These are phyloP conservation scores for Boletellus deceptivus DNA, from an alignment of 1,284 basidiomycete genomes.

Conservation along the genomic window DNA sequence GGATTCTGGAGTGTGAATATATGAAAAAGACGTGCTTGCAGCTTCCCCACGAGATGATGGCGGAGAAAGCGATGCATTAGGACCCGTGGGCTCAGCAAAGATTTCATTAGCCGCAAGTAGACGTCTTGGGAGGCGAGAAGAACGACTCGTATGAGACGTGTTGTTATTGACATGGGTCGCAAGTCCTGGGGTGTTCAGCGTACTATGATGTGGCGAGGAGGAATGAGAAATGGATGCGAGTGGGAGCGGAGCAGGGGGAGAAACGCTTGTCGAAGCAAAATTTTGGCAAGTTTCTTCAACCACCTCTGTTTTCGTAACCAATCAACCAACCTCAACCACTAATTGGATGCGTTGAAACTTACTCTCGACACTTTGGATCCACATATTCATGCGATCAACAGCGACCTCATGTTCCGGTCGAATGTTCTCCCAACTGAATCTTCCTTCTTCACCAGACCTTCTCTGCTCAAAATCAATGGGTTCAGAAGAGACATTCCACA, in stretches of 20 bases:
- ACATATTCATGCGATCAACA: conserved; percentile 67
- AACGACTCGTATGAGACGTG: conserved; percentile 35
- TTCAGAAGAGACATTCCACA: conserved; percentile 34
- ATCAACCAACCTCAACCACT: conserved; percentile 3
- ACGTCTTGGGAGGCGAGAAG: conserved; percentile 55
- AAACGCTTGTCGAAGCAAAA: conserved; percentile 51
- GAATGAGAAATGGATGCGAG: conserved; percentile 49
- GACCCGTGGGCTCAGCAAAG: conserved; percentile 48
- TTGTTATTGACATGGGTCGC: conserved; percentile 1
- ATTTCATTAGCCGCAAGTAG: conserved; percentile 69
- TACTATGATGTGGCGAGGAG: conserved; percentile 38
- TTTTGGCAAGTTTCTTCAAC: conserved; percentile 72
- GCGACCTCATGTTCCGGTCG: conserved; percentile 40
- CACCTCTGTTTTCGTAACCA: conserved; percentile 49
- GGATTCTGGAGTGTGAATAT: conserved; percentile 18
- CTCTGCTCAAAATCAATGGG: conserved; percentile 34
- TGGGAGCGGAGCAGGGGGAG: conserved; percentile 58
- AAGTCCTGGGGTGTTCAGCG: conserved; percentile 1
- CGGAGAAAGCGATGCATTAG: conserved; percentile 33
- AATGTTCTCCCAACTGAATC: conserved; percentile 36
- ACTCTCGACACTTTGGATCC: conserved; percentile 81
- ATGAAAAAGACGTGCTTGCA: conserved; percentile 20
- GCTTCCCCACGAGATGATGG: conserved; percentile 26
- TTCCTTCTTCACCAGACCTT: conserved; percentile 32
- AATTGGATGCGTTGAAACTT: conserved; percentile 31